Conservation (phyloP, 2,329 filamentous ascomycete species). For the Triangularia setosa region DNA sequence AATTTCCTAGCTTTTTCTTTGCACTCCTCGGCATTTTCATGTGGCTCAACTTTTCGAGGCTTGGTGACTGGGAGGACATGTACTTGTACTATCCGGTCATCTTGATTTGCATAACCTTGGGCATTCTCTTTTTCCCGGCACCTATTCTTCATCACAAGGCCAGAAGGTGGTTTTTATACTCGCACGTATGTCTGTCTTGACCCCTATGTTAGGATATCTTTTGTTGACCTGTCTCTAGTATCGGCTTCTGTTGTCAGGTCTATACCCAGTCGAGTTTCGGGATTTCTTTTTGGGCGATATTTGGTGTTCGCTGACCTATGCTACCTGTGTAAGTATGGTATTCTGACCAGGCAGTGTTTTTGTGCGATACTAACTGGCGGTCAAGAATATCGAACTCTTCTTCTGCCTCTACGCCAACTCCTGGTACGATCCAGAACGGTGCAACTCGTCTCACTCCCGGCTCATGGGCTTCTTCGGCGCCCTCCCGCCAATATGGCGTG, state of each 20-base stretch:
- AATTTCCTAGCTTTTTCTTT: conserved; percentile 82
- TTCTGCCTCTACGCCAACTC: conserved; percentile 84
- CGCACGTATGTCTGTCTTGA: conserved; percentile 61
- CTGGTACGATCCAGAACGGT: conserved; percentile 71
- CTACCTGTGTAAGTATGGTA: conserved; percentile 66
- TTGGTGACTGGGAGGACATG: conserved; percentile 57
- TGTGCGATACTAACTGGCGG: not conserved
- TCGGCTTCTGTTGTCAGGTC: conserved; percentile 76
- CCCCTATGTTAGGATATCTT: conserved; percentile 18
- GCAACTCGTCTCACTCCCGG: conserved; percentile 82
- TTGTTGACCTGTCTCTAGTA: conserved; percentile 50
- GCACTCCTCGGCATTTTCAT: conserved; percentile 75
- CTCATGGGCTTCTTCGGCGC: conserved; percentile 80
- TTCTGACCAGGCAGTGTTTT: not conserved
- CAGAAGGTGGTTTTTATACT: conserved; percentile 81
- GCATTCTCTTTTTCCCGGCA: conserved; percentile 72
- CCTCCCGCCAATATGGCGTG: conserved; percentile 84
- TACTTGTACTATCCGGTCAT: conserved; percentile 86
- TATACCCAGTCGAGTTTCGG: conserved; percentile 92
- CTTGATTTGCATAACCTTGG: conserved; percentile 63
- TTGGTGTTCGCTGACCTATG: conserved; percentile 92
- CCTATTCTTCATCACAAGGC: conserved; percentile 71
- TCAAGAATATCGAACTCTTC: conserved; percentile 87
- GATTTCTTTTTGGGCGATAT: conserved; percentile 98
- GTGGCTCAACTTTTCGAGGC: conserved; percentile 81